Conservation (phyloP, 345 rosid species). For the Eucalyptus polybractea region DNA sequence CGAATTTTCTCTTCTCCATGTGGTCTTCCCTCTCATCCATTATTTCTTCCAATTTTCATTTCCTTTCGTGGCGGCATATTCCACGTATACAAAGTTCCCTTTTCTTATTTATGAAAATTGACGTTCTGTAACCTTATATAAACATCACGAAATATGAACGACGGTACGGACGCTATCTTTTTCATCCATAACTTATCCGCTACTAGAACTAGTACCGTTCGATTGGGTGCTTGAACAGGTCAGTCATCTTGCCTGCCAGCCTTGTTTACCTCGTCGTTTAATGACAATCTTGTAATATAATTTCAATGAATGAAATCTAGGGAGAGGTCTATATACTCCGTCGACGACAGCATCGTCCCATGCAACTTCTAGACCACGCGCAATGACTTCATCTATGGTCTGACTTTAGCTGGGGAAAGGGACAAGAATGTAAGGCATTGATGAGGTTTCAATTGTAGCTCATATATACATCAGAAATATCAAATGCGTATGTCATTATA, state of each 20-base stretch:
- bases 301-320: neutral
- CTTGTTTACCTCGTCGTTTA: neutral
- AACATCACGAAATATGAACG: neutral
- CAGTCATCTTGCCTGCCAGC: neutral
- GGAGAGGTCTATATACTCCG: neutral
- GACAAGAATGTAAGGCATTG: neutral
- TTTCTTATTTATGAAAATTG: neutral
- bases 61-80: neutral
- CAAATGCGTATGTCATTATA: neutral
- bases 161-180: neutral
- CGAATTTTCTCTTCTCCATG: neutral
- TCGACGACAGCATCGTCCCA: neutral
- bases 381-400: neutral
- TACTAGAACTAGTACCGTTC: fast-evolving
- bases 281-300: neutral
- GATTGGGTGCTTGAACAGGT: neutral
- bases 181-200: neutral
- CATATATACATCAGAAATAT: neutral
- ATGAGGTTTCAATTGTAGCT: neutral
- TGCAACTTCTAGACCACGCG: neutral
- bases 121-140: neutral
- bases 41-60: neutral
- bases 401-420: neutral
- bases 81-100: neutral
- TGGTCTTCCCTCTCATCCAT: neutral